Evolutionary conservation across 371 early-diverging fungal genomes (phyloP).

Genomic region (Apophysomyces elegans): DNA sequence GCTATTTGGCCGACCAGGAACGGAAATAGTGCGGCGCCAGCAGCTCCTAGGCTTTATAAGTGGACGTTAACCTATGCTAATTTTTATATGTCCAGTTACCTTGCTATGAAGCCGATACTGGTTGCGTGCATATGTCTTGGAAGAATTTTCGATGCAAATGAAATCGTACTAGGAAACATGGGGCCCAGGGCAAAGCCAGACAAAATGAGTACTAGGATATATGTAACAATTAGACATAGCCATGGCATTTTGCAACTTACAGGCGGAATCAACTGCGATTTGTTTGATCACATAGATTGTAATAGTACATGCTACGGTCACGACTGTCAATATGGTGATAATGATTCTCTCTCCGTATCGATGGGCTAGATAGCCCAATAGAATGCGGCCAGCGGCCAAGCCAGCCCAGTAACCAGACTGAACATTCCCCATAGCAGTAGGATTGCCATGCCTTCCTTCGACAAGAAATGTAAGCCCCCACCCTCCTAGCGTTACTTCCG

Average conservation of each 20-base stretch:
- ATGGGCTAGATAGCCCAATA: conserved; percentile 33
- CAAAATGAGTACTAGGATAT: conserved; percentile 19
- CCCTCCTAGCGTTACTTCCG: conserved; percentile 41
- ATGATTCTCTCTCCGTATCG: conserved; percentile 38
- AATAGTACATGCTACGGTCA: conserved; percentile 19
- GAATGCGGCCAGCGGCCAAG: conserved; percentile 33
- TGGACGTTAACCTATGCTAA: background rate
- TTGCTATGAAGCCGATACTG: conserved; percentile 39
- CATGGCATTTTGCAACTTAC: conserved; percentile 4
- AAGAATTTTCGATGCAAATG: conserved; percentile 34
- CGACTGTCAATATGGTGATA: conserved; percentile 30
- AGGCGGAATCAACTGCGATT: conserved; percentile 24
- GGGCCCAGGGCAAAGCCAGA: conserved; percentile 38
- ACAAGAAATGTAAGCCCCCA: conserved; percentile 41
- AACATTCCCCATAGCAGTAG: conserved; percentile 24
- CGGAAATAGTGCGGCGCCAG: conserved; percentile 44
- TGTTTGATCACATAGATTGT: conserved; percentile 19
- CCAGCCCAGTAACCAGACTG: conserved; percentile 43
- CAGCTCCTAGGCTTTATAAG: conserved; percentile 33
- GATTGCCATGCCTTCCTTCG: conserved; percentile 34
- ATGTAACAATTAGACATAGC: background rate
- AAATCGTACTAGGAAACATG: conserved; percentile 42
- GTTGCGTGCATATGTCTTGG: conserved; percentile 40
- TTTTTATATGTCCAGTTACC: conserved; percentile 19
- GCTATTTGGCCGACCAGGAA: conserved; percentile 38